phyloP scores from a whole-genome alignment of 2,329 filamentous ascomycete genomes.

The Orbilia ellipsospora region DNA sequence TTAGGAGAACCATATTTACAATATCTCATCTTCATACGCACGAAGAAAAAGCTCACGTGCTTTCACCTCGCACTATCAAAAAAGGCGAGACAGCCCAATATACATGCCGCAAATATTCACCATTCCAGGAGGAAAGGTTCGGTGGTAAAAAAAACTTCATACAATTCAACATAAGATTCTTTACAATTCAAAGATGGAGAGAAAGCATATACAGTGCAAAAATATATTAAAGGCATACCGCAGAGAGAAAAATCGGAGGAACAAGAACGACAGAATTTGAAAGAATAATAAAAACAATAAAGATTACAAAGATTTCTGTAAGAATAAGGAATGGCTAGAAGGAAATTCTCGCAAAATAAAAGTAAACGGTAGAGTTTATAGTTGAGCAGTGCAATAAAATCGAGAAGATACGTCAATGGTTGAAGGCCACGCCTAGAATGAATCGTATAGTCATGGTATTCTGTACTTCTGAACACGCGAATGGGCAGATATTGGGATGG shows the following conservation, averaged over 20 bases:
- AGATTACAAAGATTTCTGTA: conserved; percentile 26
- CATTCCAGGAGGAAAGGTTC: no score
- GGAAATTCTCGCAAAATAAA: background rate
- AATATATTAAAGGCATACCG: conserved; percentile 6
- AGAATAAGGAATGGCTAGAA: conserved; percentile 33
- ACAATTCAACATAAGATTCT: conserved; percentile 9
- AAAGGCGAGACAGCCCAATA: background rate
- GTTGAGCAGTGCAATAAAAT: conserved; percentile 4
- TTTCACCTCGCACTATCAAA: no score
- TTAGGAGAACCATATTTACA: no score
- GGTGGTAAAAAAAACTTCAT: background rate
- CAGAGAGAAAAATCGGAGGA: background rate
- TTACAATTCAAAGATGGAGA: conserved; percentile 1
- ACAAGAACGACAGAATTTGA: background rate
- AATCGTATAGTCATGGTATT: no score
- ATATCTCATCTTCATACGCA: no score
- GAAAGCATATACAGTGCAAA: conserved; percentile 8
- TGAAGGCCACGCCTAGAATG: background rate
- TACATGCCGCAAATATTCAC: background rate
- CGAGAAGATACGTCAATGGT: conserved; percentile 4
- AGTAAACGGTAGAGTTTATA: background rate
- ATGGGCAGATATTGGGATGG: background rate
- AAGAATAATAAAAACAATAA: background rate
- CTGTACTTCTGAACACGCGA: no score
- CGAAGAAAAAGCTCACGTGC: no score